Percentiles rank a stretch among this genome's conserved stretches.
Evolutionary conservation across 1,284 basidiomycete genomes (phyloP).

Genomic region (Taiwanofungus camphoratus): DNA sequence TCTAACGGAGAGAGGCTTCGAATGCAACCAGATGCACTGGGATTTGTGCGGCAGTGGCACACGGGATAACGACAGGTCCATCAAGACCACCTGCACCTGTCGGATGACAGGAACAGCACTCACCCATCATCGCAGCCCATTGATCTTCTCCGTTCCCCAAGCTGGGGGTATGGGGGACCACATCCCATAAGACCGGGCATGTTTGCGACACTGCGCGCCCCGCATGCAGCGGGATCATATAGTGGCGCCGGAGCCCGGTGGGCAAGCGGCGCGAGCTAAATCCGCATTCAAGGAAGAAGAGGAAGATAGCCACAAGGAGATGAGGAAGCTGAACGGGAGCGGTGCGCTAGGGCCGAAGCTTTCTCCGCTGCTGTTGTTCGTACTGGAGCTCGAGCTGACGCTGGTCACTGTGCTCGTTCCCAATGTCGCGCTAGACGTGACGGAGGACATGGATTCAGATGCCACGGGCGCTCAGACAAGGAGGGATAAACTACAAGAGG

Average conservation of each 20-base stretch:
- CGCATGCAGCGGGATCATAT: slow-evolving; percentile 3
- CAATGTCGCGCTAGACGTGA: not conserved
- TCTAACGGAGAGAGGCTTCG: too few relatives aligned
- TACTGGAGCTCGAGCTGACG: not conserved
- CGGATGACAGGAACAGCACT: too few relatives aligned
- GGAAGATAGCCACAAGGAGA: slow-evolving; percentile 52
- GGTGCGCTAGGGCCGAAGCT: slow-evolving; percentile 15
- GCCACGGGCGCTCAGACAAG: slow-evolving; percentile 1
- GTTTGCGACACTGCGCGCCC: not conserved
- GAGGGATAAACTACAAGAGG: not conserved
- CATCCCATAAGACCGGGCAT: slow-evolving; percentile 19
- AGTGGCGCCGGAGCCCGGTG: slow-evolving; percentile 17
- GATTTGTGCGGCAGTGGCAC: too few relatives aligned
- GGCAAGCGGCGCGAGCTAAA: slow-evolving; percentile 40
- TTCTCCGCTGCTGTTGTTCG: not conserved
- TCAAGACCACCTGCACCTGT: too few relatives aligned
- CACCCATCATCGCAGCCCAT: too few relatives aligned
- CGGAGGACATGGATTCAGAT: not conserved
- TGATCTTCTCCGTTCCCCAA: too few relatives aligned
- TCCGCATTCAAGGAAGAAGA: slow-evolving; percentile 53
- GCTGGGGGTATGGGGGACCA: too few relatives aligned
- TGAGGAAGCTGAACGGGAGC: slow-evolving; percentile 50
- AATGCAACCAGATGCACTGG: too few relatives aligned
- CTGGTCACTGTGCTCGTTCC: not conserved
- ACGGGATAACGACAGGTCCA: too few relatives aligned